Evolutionary conservation across 768 basidiomycete genomes (phyloP).

Genomic region (Leccinum barrowsii): DNA sequence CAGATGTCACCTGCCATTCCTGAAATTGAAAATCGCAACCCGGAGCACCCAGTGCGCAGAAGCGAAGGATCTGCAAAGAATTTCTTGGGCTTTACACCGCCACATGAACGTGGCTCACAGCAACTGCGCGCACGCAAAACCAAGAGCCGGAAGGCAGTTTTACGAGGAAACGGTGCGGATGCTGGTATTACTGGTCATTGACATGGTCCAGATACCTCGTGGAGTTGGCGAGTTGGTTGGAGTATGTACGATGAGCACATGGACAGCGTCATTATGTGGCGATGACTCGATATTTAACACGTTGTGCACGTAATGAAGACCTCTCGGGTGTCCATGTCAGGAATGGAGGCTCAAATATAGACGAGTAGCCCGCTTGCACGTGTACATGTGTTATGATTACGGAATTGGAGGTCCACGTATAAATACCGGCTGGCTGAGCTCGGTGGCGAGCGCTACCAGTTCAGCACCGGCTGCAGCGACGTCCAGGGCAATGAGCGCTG

Average conservation of each 20-base stretch:
- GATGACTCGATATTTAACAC: constrained; percentile 3
- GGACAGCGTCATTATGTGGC: background rate
- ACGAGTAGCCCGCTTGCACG: constrained; percentile 2
- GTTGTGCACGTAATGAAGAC: constrained; percentile 12
- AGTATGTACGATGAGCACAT: background rate
- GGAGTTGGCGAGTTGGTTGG: constrained; percentile 9
- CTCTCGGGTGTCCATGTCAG: background rate
- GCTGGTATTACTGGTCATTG: constrained; percentile 4
- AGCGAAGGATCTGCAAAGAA: constrained; percentile 11
- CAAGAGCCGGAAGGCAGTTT: constrained; percentile 33
- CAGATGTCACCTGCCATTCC: background rate
- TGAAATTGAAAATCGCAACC: background rate
- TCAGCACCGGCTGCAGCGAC: constrained; percentile 20
- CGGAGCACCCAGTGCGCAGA: constrained; percentile 6
- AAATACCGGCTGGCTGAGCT: constrained; percentile 15
- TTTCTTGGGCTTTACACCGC: constrained; percentile 31
- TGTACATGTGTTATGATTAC: constrained; percentile 25
- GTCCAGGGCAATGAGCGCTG: constrained; percentile 28
- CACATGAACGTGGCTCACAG: constrained; percentile 14
- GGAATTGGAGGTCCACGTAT: constrained; percentile 17
- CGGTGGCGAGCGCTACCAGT: background rate
- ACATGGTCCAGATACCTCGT: constrained; percentile 9
- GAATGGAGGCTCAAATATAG: background rate
- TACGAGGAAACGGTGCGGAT: constrained; percentile 30
- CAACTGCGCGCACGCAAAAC: constrained; percentile 28